Percentiles rank a stretch among this genome's conserved stretches.
phyloP scores from a whole-genome alignment of 2,329 filamentous ascomycete genomes.

The Cladosporium sp. region DNA sequence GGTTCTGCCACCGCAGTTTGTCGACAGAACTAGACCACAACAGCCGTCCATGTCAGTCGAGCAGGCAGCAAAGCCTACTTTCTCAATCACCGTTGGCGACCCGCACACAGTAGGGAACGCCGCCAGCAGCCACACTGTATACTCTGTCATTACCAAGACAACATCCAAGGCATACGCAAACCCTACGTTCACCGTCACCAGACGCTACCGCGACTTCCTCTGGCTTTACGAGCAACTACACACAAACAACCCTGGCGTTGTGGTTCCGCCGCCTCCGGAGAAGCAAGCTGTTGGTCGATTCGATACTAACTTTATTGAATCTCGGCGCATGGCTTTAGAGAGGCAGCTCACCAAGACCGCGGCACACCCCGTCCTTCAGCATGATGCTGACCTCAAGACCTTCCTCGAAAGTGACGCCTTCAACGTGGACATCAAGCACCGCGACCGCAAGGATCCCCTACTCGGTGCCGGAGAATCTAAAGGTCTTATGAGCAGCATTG shows the following conservation, averaged over 20 bases:
- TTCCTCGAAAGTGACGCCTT: conserved; percentile 96
- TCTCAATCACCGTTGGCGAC: conserved; percentile 88
- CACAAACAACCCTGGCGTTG: conserved; percentile 87
- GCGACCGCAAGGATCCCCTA: conserved; percentile 83
- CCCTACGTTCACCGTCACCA: conserved; percentile 85
- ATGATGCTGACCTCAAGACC: conserved; percentile 89
- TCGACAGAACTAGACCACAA: conserved; percentile 46
- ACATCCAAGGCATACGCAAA: conserved; percentile 94
- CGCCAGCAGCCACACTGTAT: conserved; percentile 96
- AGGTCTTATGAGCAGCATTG: conserved; percentile 82
- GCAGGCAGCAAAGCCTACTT: conserved; percentile 86
- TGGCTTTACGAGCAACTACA: conserved; percentile 97
- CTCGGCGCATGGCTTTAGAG: conserved; percentile 81
- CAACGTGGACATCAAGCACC: conserved; percentile 95
- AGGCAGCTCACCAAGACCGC: conserved; percentile 98
- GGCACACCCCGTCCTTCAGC: conserved; percentile 81
- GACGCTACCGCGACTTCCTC: conserved; percentile 91
- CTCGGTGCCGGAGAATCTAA: conserved; percentile 74
- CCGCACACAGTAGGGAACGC: conserved; percentile 96
- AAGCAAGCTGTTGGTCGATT: conserved; percentile 97
- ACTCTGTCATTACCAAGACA: conserved; percentile 92
- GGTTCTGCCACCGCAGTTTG: conserved; percentile 47
- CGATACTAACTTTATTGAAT: conserved; percentile 94
- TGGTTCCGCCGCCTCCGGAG: conserved; percentile 92
- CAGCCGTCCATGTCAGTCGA: conserved; percentile 85